Percentiles rank a stretch among this genome's conserved stretches.
phyloP scores from a whole-genome alignment of 352 stramenopile genomes.

The Labyrinthula sp. region DNA sequence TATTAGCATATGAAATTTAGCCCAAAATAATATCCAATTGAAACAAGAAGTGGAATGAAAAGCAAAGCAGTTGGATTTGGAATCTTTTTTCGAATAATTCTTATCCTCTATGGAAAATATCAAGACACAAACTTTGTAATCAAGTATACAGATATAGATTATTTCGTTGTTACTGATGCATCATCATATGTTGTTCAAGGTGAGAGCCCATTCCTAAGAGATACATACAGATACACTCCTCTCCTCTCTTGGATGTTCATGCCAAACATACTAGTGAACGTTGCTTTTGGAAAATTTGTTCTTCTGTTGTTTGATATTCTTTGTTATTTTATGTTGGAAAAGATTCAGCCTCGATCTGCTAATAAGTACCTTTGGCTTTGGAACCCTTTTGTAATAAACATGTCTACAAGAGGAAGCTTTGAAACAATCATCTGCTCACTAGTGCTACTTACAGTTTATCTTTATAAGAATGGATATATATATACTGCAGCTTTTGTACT shows the following conservation, averaged over 20 bases:
- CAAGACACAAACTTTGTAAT: constrained; percentile 31
- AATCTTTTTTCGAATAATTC: constrained; percentile 2
- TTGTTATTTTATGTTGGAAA: constrained; percentile 61
- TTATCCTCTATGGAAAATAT: constrained; percentile 14
- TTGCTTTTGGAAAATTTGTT: constrained; percentile 72
- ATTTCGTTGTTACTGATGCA: constrained; percentile 91
- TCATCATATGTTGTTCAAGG: constrained; percentile 56
- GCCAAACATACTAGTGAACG: constrained; percentile 37
- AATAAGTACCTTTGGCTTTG: constrained; percentile 74
- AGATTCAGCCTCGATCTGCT: constrained; percentile 48
- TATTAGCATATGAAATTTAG: no score
- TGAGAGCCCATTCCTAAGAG: constrained; percentile 70
- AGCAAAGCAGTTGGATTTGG: neutral
- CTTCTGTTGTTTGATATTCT: constrained; percentile 83
- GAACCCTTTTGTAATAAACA: constrained; percentile 92
- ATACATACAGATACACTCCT: constrained; percentile 95
- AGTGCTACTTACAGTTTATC: constrained; percentile 49
- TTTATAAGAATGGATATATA: no score
- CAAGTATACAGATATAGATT: constrained; percentile 98
- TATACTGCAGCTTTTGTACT: no score
- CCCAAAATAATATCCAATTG: no score
- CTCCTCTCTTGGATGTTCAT: constrained; percentile 56
- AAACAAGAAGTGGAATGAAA: no score
- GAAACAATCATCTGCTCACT: constrained; percentile 78
- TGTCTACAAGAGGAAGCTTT: constrained; percentile 89